Conservation (phyloP, 2,329 filamentous ascomycete genomes). For the Paracoccidioides brasiliensis region DNA sequence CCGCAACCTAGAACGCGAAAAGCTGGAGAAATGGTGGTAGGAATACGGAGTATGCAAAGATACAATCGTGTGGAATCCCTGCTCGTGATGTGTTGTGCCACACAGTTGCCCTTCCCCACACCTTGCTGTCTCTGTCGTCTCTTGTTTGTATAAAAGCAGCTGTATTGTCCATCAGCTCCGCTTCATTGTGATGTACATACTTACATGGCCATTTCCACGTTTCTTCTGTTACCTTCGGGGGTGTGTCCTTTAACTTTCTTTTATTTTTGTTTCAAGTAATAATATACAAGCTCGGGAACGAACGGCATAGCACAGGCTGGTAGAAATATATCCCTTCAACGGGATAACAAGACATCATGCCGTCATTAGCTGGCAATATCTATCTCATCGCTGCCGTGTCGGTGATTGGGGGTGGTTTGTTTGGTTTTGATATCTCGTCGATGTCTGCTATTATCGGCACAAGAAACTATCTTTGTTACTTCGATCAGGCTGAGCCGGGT, state of each 20-base stretch:
- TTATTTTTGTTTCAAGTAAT: background rate
- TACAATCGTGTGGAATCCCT: background rate
- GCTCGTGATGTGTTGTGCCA: background rate
- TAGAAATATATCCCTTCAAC: background rate
- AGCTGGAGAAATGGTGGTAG: too few relatives aligned
- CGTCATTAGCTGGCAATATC: slow-evolving; percentile 35
- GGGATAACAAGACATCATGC: background rate
- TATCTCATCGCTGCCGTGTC: slow-evolving; percentile 47
- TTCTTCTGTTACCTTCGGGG: background rate
- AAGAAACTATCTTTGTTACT: slow-evolving; percentile 57
- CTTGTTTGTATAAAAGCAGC: background rate
- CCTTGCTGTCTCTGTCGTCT: too few relatives aligned
- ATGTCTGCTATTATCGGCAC: slow-evolving; percentile 59
- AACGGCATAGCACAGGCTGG: background rate
- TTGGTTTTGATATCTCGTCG: slow-evolving; percentile 67
- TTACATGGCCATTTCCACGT: background rate
- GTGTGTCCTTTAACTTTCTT: background rate
- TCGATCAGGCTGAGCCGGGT: slow-evolving; percentile 40
- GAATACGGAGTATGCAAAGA: background rate
- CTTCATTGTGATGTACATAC: background rate
- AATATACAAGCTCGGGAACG: background rate
- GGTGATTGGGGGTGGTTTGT: slow-evolving; percentile 54
- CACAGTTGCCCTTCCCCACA: background rate
- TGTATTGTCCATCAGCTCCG: background rate
- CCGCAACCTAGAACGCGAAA: too few relatives aligned